Conservation (phyloP, 768 basidiomycete species). For the Chiua virens region DNA sequence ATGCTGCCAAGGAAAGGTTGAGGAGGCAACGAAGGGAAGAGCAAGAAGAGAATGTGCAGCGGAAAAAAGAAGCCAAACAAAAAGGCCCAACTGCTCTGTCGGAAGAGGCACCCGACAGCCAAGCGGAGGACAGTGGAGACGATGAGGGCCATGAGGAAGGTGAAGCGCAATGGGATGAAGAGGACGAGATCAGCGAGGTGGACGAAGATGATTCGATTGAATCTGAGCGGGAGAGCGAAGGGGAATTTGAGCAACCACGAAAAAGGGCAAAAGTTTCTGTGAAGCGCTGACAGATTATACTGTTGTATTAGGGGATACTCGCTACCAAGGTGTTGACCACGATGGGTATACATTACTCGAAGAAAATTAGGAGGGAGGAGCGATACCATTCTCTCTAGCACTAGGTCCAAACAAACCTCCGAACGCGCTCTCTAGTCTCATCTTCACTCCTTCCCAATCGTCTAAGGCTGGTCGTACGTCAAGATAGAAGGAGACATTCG, state of each 20-base stretch:
- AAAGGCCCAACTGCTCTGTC: slow-evolving; percentile 24
- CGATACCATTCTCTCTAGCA: slow-evolving; percentile 17
- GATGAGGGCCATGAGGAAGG: slow-evolving; percentile 38
- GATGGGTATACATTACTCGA: slow-evolving; percentile 10
- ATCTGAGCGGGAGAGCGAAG: slow-evolving; percentile 43
- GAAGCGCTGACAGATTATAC: slow-evolving; percentile 38
- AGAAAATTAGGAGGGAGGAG: slow-evolving; percentile 14
- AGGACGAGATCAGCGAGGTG: slow-evolving; percentile 64
- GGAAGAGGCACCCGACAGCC: slow-evolving; percentile 38
- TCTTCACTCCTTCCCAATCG: slow-evolving; percentile 88
- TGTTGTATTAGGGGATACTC: slow-evolving; percentile 14
- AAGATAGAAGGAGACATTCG: slow-evolving; percentile 82
- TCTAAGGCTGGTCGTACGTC: slow-evolving; percentile 95
- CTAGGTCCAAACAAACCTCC: slow-evolving; percentile 31
- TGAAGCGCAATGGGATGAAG: slow-evolving; percentile 52
- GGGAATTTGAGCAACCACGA: slow-evolving; percentile 43
- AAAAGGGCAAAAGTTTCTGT: slow-evolving; percentile 57
- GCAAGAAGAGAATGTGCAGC: slow-evolving; percentile 87
- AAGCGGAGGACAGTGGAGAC: slow-evolving; percentile 43
- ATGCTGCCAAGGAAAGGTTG: slow-evolving; percentile 74
- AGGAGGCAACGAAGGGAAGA: slow-evolving; percentile 80
- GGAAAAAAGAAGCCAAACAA: slow-evolving; percentile 61
- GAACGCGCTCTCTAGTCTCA: slow-evolving; percentile 69
- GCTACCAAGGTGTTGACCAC: background rate
- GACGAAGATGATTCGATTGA: slow-evolving; percentile 45